Evolutionary conservation across 169 alveolate genomes (phyloP).

Genomic region (Pseudocohnilembus persalinus): DNA sequence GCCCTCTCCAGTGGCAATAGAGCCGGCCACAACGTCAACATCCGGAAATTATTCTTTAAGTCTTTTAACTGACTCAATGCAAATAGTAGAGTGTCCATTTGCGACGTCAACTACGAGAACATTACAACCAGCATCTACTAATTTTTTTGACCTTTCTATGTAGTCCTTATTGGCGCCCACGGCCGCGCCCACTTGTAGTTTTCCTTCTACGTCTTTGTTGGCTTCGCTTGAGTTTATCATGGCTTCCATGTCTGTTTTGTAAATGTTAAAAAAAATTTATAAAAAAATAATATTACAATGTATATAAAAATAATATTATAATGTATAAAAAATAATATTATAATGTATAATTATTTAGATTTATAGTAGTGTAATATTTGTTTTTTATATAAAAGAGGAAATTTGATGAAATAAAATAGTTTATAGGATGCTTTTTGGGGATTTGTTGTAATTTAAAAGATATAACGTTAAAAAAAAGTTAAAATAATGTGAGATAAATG

Average conservation of each 20-base stretch:
- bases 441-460: too few species aligned
- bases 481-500: too few species aligned
- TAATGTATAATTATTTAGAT: too few species aligned
- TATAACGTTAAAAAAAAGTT: too few species aligned
- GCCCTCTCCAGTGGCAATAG: constrained; percentile 54
- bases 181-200: constrained; percentile 46
- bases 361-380: too few species aligned
- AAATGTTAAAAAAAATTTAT: neutral
- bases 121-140: constrained; percentile 40
- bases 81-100: constrained; percentile 46
- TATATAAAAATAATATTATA: too few species aligned
- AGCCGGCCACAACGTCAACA: constrained; percentile 53
- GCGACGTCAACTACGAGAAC: constrained; percentile 55
- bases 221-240: neutral
- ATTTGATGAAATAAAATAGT: too few species aligned
- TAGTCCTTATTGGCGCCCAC: constrained; percentile 36
- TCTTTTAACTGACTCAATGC: constrained; percentile 29
- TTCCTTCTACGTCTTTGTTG: constrained; percentile 30
- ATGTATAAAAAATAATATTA: too few species aligned
- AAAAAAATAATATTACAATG: too few species aligned
- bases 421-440: too few species aligned
- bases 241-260: constrained; percentile 2
- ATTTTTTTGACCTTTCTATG: constrained; percentile 27
- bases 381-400: too few species aligned
- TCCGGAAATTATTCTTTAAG: constrained; percentile 38